Evolutionary conservation across 306 rosid species (phyloP).

Genomic region (Quillaja saponaria): DNA sequence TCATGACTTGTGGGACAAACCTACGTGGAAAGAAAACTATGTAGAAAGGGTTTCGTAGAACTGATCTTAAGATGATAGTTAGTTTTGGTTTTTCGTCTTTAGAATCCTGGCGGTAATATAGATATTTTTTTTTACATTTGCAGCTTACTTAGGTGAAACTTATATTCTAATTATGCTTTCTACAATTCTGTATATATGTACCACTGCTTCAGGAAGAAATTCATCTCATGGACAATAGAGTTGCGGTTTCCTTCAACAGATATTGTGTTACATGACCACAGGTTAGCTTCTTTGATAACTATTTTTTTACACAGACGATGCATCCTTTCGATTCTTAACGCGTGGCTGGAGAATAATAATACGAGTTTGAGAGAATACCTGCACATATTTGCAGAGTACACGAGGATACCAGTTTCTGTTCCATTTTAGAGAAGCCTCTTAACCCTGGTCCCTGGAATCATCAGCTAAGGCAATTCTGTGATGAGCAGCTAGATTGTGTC

Average conservation of each 20-base stretch:
- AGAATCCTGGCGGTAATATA: neutral
- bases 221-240: slow-evolving; percentile 88
- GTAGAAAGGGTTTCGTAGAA: too few relatives aligned
- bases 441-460: slow-evolving; percentile 78
- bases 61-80: too few relatives aligned
- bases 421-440: slow-evolving; percentile 69
- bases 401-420: slow-evolving; percentile 55
- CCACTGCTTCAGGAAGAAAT: slow-evolving; percentile 60
- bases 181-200: slow-evolving; percentile 21
- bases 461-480: slow-evolving; percentile 59
- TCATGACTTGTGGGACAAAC: too few relatives aligned
- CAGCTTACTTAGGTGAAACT: slow-evolving; percentile 14
- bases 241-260: slow-evolving; percentile 75
- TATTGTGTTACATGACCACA: slow-evolving; percentile 60
- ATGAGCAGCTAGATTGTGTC: slow-evolving; percentile 49
- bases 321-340: slow-evolving; percentile 3
- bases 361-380: slow-evolving; percentile 21
- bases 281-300: slow-evolving; percentile 51
- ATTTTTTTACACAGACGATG: neutral
- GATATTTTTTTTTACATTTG: slow-evolving; percentile 5
- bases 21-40: too few relatives aligned
- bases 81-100: neutral
- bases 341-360: slow-evolving; percentile 18
- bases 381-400: slow-evolving; percentile 50
- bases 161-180: slow-evolving; percentile 12